These are phyloP conservation scores for Danielia reshetovae DNA, from an alignment of 805 yeast species.

Conservation along the genomic window DNA sequence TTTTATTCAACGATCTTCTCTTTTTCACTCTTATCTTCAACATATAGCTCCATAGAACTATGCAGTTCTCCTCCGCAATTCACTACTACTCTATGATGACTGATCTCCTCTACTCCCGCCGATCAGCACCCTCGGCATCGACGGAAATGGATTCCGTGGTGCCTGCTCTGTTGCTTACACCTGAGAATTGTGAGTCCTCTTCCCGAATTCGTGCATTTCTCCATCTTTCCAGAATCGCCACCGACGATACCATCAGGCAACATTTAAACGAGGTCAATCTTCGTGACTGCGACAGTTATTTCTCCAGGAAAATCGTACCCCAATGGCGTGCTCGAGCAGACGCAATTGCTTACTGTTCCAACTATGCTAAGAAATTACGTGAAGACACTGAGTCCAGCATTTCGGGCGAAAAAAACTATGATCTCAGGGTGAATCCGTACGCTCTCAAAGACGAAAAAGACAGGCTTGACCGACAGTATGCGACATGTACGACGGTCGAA, in stretches of 20 bases:
- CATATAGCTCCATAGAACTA: too few relatives aligned
- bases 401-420: slow-evolving; percentile 15
- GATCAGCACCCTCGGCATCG: background rate
- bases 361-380: slow-evolving; percentile 24
- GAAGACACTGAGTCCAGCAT: slow-evolving; percentile 5
- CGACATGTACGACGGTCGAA: slow-evolving; percentile 26
- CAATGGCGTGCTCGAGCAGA: slow-evolving; percentile 34
- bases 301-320: slow-evolving; percentile 24
- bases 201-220: slow-evolving; percentile 35
- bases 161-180: slow-evolving; percentile 16
- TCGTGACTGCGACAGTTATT: slow-evolving; percentile 26
- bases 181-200: slow-evolving; percentile 33
- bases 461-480: slow-evolving; percentile 19
- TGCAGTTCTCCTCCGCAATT: too few relatives aligned
- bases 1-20: too few relatives aligned
- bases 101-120: background rate
- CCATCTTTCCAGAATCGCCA: slow-evolving; percentile 33
- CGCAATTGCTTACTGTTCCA: slow-evolving; percentile 28
- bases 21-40: too few relatives aligned
- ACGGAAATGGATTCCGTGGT: too few relatives aligned
- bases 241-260: slow-evolving; percentile 38
- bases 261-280: slow-evolving; percentile 31
- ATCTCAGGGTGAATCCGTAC: slow-evolving; percentile 37
- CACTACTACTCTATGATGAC: background rate
- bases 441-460: slow-evolving; percentile 25